Evolutionary conservation across 345 rosid genomes (phyloP).

Genomic region (Limnanthes douglasii): DNA sequence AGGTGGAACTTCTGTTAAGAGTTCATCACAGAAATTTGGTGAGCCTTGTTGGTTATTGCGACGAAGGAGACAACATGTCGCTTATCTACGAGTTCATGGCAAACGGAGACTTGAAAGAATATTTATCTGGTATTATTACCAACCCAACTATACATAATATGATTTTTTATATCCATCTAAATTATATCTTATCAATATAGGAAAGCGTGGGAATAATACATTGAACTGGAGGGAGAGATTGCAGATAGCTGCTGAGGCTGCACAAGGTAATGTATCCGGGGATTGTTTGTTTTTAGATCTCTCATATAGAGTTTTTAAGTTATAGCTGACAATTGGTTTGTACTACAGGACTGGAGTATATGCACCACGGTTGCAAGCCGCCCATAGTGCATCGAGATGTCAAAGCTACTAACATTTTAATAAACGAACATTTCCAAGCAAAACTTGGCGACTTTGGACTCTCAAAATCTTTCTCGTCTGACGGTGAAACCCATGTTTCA

Average conservation of each 20-base stretch:
- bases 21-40: not conserved
- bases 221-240: not conserved
- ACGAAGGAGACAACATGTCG: not conserved
- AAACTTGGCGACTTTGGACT: not conserved
- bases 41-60: too few species aligned
- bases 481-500: not conserved
- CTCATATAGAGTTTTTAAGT: not conserved
- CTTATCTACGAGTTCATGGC: not conserved
- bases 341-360: constrained; percentile 6
- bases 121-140: constrained; percentile 17
- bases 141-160: too few species aligned
- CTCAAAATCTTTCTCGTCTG: not conserved
- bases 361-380: constrained; percentile 17
- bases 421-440: too few species aligned
- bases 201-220: constrained; percentile 1
- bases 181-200: too few species aligned
- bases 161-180: too few species aligned
- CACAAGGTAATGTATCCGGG: not conserved
- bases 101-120: constrained; percentile 21
- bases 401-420: constrained; percentile 11
- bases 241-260: not conserved
- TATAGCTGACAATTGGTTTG: too few species aligned
- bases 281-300: not conserved
- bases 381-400: constrained; percentile 14
- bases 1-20: constrained; percentile 32